Evolutionary conservation across 352 stramenopile species (phyloP).

Genomic region (Phytophthora lateralis): DNA sequence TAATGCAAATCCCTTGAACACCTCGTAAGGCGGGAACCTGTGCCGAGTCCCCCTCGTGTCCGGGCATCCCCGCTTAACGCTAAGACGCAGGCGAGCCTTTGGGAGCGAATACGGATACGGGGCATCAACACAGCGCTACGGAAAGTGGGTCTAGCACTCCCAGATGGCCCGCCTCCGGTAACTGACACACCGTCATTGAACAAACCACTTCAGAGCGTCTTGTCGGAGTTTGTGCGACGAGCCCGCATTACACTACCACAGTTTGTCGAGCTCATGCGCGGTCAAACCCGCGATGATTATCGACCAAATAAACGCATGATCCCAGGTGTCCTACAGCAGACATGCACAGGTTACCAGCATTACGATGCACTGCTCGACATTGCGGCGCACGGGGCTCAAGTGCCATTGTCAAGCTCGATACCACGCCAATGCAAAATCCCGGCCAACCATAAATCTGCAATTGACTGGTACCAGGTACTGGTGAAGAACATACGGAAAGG

Average conservation of each 20-base stretch:
- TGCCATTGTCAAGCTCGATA: neutral
- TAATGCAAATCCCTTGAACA: neutral
- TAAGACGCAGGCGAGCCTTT: neutral
- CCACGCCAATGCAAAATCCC: neutral
- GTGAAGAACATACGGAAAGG: constrained; percentile 22
- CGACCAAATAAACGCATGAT: constrained; percentile 10
- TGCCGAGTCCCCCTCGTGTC: neutral
- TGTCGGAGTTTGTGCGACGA: constrained; percentile 16
- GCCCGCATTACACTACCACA: neutral
- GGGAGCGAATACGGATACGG: neutral
- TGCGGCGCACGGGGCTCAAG: neutral
- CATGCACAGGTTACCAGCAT: constrained; percentile 3
- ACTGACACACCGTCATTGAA: neutral
- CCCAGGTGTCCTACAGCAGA: neutral
- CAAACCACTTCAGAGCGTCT: constrained; percentile 7
- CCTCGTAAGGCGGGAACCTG: neutral
- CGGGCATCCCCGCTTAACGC: neutral
- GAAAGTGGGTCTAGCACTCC: neutral
- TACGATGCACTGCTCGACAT: constrained; percentile 4
- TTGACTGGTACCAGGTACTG: constrained; percentile 7
- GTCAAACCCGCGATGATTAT: constrained; percentile 11
- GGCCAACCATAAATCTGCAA: constrained; percentile 13
- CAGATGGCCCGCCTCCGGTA: neutral
- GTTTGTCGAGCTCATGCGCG: constrained; percentile 19
- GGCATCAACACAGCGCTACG: neutral